Conservation (phyloP, 805 yeast genomes). For the Wickerhamomyces strasburgensis region DNA sequence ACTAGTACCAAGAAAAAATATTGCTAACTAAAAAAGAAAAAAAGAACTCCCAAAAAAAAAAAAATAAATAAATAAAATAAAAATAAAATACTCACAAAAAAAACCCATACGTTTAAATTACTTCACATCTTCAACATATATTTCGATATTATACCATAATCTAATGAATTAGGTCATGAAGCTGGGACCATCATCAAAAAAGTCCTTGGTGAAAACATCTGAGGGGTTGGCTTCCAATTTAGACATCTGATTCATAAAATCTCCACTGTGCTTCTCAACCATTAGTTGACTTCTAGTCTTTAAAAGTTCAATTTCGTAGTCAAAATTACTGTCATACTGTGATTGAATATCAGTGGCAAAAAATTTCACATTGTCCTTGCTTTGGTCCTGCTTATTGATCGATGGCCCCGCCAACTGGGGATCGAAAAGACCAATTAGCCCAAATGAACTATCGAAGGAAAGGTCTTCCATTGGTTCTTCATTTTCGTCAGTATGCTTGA, state of each 20-base stretch:
- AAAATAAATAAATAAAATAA: too few species aligned
- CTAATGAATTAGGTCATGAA: conserved; percentile 5
- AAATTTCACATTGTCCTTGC: too few species aligned
- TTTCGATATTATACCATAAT: too few species aligned
- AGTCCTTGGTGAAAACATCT: conserved; percentile 6
- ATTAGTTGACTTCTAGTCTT: neutral
- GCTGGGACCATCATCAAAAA: conserved; percentile 14
- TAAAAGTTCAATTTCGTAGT: conserved; percentile 1
- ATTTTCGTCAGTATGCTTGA: neutral
- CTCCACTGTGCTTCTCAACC: neutral
- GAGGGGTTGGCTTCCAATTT: conserved; percentile 12
- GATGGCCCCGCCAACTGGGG: neutral
- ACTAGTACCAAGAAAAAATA: too few species aligned
- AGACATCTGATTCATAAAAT: neutral
- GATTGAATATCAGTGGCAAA: too few species aligned
- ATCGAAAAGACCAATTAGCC: conserved; percentile 6
- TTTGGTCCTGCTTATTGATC: too few species aligned
- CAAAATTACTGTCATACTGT: neutral
- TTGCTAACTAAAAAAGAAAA: too few species aligned
- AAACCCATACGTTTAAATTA: too few species aligned
- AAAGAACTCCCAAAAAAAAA: too few species aligned
- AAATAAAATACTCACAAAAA: too few species aligned
- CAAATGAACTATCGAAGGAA: conserved; percentile 9
- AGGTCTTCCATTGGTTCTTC: neutral
- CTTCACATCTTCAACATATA: too few species aligned